These are phyloP conservation scores for Mycena rebaudengoi DNA, from an alignment of 768 basidiomycete species.

Conservation along the genomic window DNA sequence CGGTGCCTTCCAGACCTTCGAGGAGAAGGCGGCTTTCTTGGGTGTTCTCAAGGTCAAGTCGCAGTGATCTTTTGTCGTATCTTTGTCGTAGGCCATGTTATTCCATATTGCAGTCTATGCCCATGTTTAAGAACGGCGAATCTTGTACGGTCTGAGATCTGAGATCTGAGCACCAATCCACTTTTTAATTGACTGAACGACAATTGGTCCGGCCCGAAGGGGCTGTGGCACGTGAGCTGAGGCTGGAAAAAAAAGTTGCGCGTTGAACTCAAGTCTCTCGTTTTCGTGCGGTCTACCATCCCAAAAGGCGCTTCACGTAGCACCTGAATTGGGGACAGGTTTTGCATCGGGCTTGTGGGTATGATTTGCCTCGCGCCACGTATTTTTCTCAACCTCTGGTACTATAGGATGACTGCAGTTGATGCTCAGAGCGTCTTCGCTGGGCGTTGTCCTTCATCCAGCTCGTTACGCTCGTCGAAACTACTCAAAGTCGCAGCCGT, in stretches of 20 bases:
- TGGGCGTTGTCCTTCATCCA: constrained; percentile 64
- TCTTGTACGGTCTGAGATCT: background rate
- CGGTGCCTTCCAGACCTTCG: constrained; percentile 95
- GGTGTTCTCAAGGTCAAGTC: constrained; percentile 88
- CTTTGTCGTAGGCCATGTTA: constrained; percentile 50
- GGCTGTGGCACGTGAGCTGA: no score
- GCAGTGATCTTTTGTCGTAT: constrained; percentile 58
- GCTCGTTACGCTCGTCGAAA: constrained; percentile 29
- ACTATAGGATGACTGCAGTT: constrained; percentile 81
- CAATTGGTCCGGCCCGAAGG: no score
- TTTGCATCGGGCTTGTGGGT: constrained; percentile 23
- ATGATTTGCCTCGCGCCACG: background rate
- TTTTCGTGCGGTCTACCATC: background rate
- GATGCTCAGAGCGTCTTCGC: constrained; percentile 88
- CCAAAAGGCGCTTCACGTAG: background rate
- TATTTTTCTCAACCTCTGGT: constrained; percentile 4
- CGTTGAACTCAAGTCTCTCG: background rate
- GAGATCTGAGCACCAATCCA: no score
- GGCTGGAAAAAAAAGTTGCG: constrained; percentile 6
- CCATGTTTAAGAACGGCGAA: constrained; percentile 4
- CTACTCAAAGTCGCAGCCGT: constrained; percentile 10
- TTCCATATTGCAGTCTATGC: constrained; percentile 33
- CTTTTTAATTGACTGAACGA: no score
- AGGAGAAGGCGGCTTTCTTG: constrained; percentile 96
- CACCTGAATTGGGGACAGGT: constrained; percentile 4